Evolutionary conservation across 2,329 filamentous ascomycete species (phyloP), one percentile per base, ranked within the genome.

Genomic region (Biscogniauxia marginata): DNA sequence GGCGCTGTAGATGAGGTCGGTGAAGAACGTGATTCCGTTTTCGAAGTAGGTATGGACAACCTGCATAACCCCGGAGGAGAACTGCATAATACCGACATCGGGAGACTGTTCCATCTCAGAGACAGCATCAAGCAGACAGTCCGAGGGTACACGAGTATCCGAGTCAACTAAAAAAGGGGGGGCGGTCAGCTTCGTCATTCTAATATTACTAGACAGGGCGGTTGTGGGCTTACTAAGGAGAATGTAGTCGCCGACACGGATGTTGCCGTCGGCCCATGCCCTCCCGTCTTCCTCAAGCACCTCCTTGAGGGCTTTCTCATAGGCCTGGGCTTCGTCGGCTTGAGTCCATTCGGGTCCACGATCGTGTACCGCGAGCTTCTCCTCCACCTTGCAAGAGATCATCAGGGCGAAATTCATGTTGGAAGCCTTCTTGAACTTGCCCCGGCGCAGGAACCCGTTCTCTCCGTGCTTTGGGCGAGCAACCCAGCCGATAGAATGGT

Each of bases 51-150:
- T 86, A 64, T 84, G 77, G 1, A 85, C 83, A 8, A 92, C 86
- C 63, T 91, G 86, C 88, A 92, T 91, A 57, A 92, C 88, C 22
- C 87, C 87, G 5, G 87, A 89, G 0, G 82, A 82, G 72, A 88
- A 88, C 68, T 91, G 88, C 55, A 90, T 78, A 64, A 91, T 89
- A 18, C 82, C 88, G 1, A 89, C 85, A 63, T 90, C 83, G 0
- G 86, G 87, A 13, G 81, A 86, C 60, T 83, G 77, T 61, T 87
- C 84, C 86, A 91, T 89, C 70, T 90, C 88, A 16, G 81, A 83
- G 18, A 84, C 86, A n/a, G 84, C 86, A 60, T 89, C 85, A 7
- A 90, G 75, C 11, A 90, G 76, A 60, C 85, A 90, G 63, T 90
- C 86, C 0, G 76, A 72, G 0, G 88, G 87, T 11, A 89, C 84